These are phyloP conservation scores for Pichia paraexigua DNA, from an alignment of 805 yeast species.

Conservation along the genomic window DNA sequence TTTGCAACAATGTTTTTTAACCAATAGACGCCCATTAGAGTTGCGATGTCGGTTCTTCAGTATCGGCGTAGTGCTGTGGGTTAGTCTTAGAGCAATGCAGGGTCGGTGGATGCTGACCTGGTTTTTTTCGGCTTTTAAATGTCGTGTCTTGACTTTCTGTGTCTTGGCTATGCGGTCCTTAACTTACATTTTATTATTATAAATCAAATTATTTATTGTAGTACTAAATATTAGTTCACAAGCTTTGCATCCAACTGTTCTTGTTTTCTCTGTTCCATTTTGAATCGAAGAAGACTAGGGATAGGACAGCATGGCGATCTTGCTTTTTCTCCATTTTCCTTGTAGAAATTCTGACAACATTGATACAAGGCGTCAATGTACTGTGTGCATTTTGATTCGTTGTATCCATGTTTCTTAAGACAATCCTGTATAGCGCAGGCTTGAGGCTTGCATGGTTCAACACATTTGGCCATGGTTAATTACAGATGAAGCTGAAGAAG, in stretches of 20 bases:
- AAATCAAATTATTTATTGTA: not conserved
- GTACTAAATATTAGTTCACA: not conserved
- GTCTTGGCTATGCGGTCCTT: constrained; percentile 65
- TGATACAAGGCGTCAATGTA: constrained; percentile 62
- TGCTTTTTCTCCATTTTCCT: constrained; percentile 48
- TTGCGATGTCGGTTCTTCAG: constrained; percentile 49
- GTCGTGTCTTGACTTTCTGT: constrained; percentile 42
- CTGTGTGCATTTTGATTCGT: constrained; percentile 68
- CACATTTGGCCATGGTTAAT: not conserved
- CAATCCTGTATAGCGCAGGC: constrained; percentile 88
- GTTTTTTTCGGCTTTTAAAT: constrained; percentile 45
- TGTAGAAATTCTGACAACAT: constrained; percentile 67
- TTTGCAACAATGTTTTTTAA: constrained; percentile 23
- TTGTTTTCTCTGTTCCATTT: constrained; percentile 53
- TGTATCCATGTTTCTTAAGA: constrained; percentile 48
- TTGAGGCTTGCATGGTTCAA: constrained; percentile 59
- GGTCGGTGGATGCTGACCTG: constrained; percentile 16
- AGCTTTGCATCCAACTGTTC: constrained; percentile 55
- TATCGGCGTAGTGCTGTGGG: constrained; percentile 80
- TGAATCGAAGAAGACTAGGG: constrained; percentile 51
- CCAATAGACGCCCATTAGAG: constrained; percentile 79
- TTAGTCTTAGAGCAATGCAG: constrained; percentile 64
- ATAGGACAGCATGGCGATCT: constrained; percentile 74
- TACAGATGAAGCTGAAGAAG: not conserved
- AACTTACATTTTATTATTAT: constrained; percentile 43